Evolutionary conservation across 768 basidiomycete species (phyloP).

Genomic region (Boletus subparvulus): DNA sequence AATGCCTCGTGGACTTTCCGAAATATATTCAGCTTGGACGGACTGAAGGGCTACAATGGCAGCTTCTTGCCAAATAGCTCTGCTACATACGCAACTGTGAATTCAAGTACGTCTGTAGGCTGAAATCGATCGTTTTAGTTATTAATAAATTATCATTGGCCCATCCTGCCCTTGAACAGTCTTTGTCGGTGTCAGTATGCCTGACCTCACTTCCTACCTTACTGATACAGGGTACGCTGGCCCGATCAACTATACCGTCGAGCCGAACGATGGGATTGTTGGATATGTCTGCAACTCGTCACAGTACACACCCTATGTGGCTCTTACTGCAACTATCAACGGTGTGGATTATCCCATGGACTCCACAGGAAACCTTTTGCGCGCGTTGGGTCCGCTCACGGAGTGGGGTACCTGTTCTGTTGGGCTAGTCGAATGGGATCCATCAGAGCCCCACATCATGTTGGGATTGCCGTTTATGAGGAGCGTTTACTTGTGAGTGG

Average conservation of each 20-base stretch:
- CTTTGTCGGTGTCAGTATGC: slow-evolving; percentile 3
- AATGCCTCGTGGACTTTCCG: slow-evolving; percentile 4
- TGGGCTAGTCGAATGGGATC: too few species aligned
- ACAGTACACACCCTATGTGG: slow-evolving; percentile 14
- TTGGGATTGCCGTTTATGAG: too few species aligned
- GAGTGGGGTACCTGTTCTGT: not conserved
- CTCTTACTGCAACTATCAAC: slow-evolving; percentile 24
- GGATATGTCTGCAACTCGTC: slow-evolving; percentile 22
- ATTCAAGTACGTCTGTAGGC: slow-evolving; percentile 9
- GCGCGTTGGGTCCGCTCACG: slow-evolving; percentile 1
- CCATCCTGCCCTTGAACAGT: not conserved
- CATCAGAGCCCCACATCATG: too few species aligned
- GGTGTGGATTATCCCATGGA: slow-evolving; percentile 27
- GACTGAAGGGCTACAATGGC: slow-evolving; percentile 23
- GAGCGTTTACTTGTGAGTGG: too few species aligned
- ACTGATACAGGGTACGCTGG: slow-evolving; percentile 8
- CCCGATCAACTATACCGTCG: slow-evolving; percentile 11
- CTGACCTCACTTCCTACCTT: slow-evolving; percentile 7
- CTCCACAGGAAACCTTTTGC: slow-evolving; percentile 19
- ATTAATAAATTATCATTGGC: not conserved
- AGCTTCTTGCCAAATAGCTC: slow-evolving; percentile 11
- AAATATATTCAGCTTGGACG: slow-evolving; percentile 12
- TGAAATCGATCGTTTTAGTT: not conserved
- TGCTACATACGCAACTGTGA: slow-evolving; percentile 3
- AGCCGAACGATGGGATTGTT: not conserved